Base-by-base conservation (phyloP, 73 alveolate genomes). In the Paramecium bursaria region DNA sequence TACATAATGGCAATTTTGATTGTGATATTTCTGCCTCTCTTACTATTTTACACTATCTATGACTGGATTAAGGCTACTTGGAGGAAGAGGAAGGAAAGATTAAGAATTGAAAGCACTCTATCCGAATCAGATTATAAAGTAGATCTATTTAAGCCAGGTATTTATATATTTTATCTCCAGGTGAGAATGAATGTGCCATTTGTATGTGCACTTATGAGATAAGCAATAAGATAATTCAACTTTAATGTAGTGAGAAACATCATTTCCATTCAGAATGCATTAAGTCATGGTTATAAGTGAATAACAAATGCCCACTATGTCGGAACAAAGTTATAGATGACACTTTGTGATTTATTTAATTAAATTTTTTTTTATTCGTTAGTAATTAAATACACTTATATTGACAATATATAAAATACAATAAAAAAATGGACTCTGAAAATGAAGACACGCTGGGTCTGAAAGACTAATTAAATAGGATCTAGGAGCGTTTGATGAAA, bases 261-360 rank as follows among this genome's bases (percentile, higher is more conserved):
- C 90, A 39, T 57, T 95, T 94, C 82, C 99, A 95, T 85, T 22
- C 96, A 27, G 74, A 87, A 27, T 95, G 99, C 50, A 75, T 95
- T 74, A 88, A 88, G 67, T 57, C 80, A 22, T 95, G 99, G 99
- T 57, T 94, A 5, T 46, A 75, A 31, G 73, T 73, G 29, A 85
- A 85, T 85, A 25, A 23, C 9, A 75, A 49, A 35, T 85, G 91
- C 25, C 91, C 91, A 22, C 48, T 85, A 46, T 85, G 91, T 26
- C 39, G 91, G 46, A 77, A 27, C 15, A 57, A 67, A 39, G 82
- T 67, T n/a, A n/a, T n/a, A n/a, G n/a, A n/a, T n/a, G n/a, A n/a
- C n/a, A n/a, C n/a, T n/a, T n/a, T n/a, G n/a, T n/a, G n/a, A n/a
- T n/a, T n/a, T n/a, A n/a, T n/a, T n/a, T n/a, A n/a, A n/a, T n/a